Base-by-base conservation (phyloP, 2,329 filamentous ascomycete species). In the Pyrenochaeta sp. region DNA sequence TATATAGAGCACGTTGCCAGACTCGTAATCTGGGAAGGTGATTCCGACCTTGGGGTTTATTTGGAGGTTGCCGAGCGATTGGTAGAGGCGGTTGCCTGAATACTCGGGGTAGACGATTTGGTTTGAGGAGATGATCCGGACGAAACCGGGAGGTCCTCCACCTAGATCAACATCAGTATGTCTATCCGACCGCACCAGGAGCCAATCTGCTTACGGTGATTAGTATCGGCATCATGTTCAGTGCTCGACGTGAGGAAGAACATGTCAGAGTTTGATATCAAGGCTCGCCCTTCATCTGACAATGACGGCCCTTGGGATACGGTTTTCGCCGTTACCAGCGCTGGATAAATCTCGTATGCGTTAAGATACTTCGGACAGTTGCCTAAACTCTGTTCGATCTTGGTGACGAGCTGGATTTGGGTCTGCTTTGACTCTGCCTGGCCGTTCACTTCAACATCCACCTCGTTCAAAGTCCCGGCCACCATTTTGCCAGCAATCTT, bases 301-400 rank as follows among this genome's bases (percentile, higher is more conserved):
- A 93, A 77, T 3, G 79, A 76, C 2, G 82, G 63, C 2, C 77
- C 79, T 25, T 81, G 73, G 0, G 83, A 84, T 1, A 85, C 57
- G 1, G 88, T 74, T 46, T 76, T 76, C 9, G 90, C 86, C 13
- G 80, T 72, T 2, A 90, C 84, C 0, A 81, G 59, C 44, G 85
- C 83, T 5, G 84, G 82, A 2, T 77, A 72, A 39, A 96, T 86
- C 1, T 80, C 79, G 72, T 91, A 93, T 68, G 86, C 87, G 75
- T 94, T 95, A 34, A 96, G 73, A 68, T 96, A 96, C 76, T 96
- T 96, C 1, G 92, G 92, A 68, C 92, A 96, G 67, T 95, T 96
- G 0, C 91, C 86, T 8, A 96, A 70, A 64, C 87, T 90, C 75
- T 91, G 89, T 32, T 90, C 84, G 54, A 96, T 87, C 40, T 85